Evolutionary conservation across 2,329 filamentous ascomycete species (phyloP).

Genomic region (Alternaria brassicae): DNA sequence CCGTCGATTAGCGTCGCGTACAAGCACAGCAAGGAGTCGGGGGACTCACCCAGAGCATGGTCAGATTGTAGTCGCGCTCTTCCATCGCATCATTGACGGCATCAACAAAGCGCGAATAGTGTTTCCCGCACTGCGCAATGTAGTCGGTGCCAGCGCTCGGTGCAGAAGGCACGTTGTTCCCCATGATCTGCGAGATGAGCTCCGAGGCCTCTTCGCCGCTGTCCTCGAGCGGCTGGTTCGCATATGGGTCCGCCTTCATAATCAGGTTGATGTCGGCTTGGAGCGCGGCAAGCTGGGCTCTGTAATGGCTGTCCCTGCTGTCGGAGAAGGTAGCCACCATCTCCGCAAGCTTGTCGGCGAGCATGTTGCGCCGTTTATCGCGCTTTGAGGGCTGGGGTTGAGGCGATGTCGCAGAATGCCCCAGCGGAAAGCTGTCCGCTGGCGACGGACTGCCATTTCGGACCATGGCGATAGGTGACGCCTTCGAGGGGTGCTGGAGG

Average conservation of each 20-base stretch:
- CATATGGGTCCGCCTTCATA: constrained; percentile 83
- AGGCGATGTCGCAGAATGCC: constrained; percentile 52
- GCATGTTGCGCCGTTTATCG: constrained; percentile 85
- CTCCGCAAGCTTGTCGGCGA: constrained; percentile 78
- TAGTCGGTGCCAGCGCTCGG: constrained; percentile 72
- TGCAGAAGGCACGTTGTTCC: constrained; percentile 50
- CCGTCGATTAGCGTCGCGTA: constrained; percentile 21
- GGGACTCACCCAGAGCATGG: constrained; percentile 75
- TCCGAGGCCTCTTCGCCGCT: constrained; percentile 70
- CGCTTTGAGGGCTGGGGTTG: constrained; percentile 73
- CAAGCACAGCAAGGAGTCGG: not conserved
- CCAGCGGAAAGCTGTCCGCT: constrained; percentile 45
- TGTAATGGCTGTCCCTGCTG: constrained; percentile 83
- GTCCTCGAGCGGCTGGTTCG: constrained; percentile 71
- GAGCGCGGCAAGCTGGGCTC: constrained; percentile 88
- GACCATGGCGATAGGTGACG: constrained; percentile 40
- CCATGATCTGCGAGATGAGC: constrained; percentile 58
- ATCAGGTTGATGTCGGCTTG: constrained; percentile 89
- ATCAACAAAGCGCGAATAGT: constrained; percentile 84
- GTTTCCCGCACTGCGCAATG: constrained; percentile 71
- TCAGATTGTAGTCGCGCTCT: constrained; percentile 82
- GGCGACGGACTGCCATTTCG: constrained; percentile 49
- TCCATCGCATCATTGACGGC: constrained; percentile 89
- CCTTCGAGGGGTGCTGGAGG: not conserved
- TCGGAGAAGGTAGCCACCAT: constrained; percentile 80